These are phyloP conservation scores for Petunia axillaris DNA, from an alignment of 257 asterid species.

Conservation along the genomic window DNA sequence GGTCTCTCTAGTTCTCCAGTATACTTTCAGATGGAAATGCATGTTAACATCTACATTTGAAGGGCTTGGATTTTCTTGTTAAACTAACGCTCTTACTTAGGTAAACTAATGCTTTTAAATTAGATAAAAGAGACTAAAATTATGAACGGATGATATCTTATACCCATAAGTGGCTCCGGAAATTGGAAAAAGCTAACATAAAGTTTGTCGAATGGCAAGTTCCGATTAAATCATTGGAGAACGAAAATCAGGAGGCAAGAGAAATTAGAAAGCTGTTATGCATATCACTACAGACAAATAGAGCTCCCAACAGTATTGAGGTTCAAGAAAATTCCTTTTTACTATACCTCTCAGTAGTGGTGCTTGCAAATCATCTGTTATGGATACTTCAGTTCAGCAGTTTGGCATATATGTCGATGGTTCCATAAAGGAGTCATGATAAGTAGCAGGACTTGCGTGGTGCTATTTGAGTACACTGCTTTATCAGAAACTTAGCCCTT, in stretches of 20 bases:
- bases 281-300: neutral
- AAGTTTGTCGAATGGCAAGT: neutral
- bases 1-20: neutral
- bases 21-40: neutral
- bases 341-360: neutral
- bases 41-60: neutral
- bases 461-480: neutral
- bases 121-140: too few species aligned
- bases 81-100: neutral
- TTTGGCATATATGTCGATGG: neutral
- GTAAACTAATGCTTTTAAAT: neutral
- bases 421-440: neutral
- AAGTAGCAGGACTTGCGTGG: neutral
- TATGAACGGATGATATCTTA: too few species aligned
- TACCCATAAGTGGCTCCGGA: neutral
- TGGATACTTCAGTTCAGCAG: conserved; percentile 4
- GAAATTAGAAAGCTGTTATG: neutral
- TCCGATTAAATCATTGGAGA: neutral
- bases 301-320: neutral
- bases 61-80: neutral
- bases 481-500: neutral
- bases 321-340: neutral
- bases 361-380: neutral
- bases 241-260: neutral
- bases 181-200: neutral